Percentiles rank a stretch among this genome's conserved stretches.
Conservation (phyloP, 2,329 filamentous ascomycete genomes). For the Botrytis sinoallii region DNA sequence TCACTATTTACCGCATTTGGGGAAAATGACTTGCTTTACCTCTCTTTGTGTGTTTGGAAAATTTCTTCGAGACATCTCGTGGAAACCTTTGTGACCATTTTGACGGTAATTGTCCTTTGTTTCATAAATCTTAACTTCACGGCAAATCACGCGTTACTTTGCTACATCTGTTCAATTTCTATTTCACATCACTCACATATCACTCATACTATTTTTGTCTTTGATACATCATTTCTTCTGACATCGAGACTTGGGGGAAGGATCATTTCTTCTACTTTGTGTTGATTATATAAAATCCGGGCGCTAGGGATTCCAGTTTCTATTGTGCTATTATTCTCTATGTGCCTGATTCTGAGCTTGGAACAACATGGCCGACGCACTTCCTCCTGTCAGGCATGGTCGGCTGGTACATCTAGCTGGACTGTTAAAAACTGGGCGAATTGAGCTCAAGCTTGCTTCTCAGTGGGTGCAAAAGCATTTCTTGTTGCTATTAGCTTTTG, state of each 20-base stretch:
- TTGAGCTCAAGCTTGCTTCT: neutral
- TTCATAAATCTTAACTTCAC: neutral
- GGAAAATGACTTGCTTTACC: neutral
- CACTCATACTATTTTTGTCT: neutral
- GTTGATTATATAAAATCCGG: neutral
- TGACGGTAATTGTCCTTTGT: neutral
- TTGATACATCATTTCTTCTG: neutral
- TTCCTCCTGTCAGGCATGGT: neutral
- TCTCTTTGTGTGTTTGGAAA: slow-evolving; percentile 6
- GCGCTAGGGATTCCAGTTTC: neutral
- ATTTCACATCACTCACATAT: neutral
- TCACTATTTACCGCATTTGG: neutral
- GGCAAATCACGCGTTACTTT: neutral
- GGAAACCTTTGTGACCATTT: neutral
- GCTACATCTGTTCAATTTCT: neutral
- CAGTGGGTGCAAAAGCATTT: neutral
- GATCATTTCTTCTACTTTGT: neutral
- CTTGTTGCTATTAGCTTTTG: neutral
- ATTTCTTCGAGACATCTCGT: neutral
- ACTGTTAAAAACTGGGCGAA: neutral
- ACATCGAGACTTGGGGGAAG: neutral
- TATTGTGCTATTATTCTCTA: neutral
- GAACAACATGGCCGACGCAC: neutral
- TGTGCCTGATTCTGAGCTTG: neutral
- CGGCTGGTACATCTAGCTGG: no score